Evolutionary conservation across 2,329 filamentous ascomycete genomes (phyloP).

Genomic region (Xylariaceae sp.): DNA sequence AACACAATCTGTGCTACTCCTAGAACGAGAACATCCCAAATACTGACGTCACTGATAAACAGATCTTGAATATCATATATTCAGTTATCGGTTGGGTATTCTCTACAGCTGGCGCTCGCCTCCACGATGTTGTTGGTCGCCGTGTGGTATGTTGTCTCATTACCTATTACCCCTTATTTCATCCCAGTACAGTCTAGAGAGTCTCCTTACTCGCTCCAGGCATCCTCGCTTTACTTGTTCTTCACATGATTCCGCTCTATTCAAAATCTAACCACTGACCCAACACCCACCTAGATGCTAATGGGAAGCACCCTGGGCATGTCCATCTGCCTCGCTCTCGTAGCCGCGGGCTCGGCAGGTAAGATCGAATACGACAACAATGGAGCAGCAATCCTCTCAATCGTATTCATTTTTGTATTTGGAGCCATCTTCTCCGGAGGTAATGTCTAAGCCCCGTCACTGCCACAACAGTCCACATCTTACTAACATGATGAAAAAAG

Average conservation of each 20-base stretch:
- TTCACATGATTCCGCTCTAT: no score
- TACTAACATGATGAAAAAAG: conserved; percentile 19
- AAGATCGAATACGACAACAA: conserved; percentile 34
- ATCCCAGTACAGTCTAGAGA: no score
- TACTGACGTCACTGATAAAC: neutral
- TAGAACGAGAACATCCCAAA: neutral
- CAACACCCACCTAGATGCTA: conserved; percentile 26
- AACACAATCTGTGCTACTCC: no score
- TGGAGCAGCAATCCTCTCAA: conserved; percentile 33
- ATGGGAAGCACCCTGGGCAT: conserved; percentile 36
- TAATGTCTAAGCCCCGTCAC: conserved; percentile 5
- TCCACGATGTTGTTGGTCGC: conserved; percentile 38
- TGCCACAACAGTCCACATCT: neutral
- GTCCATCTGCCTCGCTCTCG: conserved; percentile 34
- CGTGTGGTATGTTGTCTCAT: conserved; percentile 26
- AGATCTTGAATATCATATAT: conserved; percentile 37
- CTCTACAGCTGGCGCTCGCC: conserved; percentile 34
- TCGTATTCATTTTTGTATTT: conserved; percentile 38
- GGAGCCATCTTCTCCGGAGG: conserved; percentile 33
- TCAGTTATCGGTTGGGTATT: conserved; percentile 37
- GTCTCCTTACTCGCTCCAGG: neutral
- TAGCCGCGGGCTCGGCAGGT: conserved; percentile 35
- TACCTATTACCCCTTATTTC: neutral
- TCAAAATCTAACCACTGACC: neutral
- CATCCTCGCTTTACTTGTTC: no score